Percentiles rank a stretch among this genome's conserved stretches.
These are phyloP conservation scores for Cryphonectria radicalis DNA, from an alignment of 2,329 filamentous ascomycete species.

Conservation along the genomic window DNA sequence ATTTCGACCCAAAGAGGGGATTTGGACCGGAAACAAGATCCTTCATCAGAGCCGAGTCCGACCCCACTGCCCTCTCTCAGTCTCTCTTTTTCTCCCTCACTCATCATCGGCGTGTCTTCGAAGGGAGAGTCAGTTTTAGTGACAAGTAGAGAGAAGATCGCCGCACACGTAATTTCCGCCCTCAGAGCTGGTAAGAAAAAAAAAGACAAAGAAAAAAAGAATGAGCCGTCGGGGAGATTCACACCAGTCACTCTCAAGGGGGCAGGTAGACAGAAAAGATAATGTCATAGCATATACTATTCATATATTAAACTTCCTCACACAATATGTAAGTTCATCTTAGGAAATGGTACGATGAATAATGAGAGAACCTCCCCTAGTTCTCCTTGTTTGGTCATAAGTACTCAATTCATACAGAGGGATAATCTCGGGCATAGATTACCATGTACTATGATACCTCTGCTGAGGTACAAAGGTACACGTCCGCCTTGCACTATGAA, in stretches of 20 bases:
- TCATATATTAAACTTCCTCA: neutral
- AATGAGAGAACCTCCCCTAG: neutral
- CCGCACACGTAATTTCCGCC: neutral
- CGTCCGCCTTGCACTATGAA: neutral
- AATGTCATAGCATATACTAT: neutral
- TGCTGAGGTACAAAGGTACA: neutral
- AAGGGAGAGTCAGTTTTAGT: conserved; percentile 1
- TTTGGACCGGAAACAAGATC: conserved; percentile 17
- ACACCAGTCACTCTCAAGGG: neutral
- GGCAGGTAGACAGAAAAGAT: neutral
- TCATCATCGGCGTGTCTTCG: neutral
- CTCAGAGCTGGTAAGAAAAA: neutral
- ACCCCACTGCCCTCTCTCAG: neutral
- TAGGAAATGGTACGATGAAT: neutral
- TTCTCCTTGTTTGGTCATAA: neutral
- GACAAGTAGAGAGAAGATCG: neutral
- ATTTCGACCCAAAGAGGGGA: conserved; percentile 25
- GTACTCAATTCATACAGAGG: neutral
- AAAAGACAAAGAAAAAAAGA: neutral
- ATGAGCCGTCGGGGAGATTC: no score
- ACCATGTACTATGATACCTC: neutral
- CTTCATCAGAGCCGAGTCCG: neutral
- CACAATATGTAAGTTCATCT: neutral
- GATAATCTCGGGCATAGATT: neutral
- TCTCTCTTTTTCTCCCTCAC: neutral